phyloP scores from a whole-genome alignment of 768 basidiomycete species.

The Podaxis sp. region DNA sequence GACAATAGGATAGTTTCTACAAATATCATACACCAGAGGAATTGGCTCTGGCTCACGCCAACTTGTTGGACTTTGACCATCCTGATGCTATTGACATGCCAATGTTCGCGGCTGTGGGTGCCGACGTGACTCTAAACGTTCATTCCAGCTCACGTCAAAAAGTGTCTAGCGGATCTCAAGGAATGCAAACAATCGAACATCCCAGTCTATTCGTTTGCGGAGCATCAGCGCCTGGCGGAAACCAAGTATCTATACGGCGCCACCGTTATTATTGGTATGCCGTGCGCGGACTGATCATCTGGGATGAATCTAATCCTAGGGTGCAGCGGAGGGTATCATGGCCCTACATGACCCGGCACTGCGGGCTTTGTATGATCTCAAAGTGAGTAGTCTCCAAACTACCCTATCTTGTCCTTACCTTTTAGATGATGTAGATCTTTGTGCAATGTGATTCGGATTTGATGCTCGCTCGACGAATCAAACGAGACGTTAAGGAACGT shows the following conservation, averaged over 20 bases:
- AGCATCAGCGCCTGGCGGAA: slow-evolving; percentile 81
- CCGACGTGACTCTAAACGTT: neutral
- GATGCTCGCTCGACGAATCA: slow-evolving; percentile 93
- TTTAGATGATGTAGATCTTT: slow-evolving; percentile 54
- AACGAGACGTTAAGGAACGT: slow-evolving; percentile 85
- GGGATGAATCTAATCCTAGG: slow-evolving; percentile 23
- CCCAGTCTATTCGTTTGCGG: slow-evolving; percentile 90
- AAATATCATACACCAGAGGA: slow-evolving; percentile 78
- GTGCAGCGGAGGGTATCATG: slow-evolving; percentile 92
- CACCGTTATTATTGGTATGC: slow-evolving; percentile 80
- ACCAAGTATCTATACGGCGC: slow-evolving; percentile 92
- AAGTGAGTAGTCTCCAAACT: slow-evolving; percentile 45
- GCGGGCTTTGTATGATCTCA: slow-evolving; percentile 86
- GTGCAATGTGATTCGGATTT: slow-evolving; percentile 95
- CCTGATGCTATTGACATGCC: slow-evolving; percentile 92
- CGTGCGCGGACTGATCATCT: neutral
- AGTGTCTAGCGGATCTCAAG: slow-evolving; percentile 89
- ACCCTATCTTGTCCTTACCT: neutral
- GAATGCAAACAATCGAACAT: slow-evolving; percentile 82
- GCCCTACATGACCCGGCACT: slow-evolving; percentile 78
- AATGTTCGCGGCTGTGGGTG: slow-evolving; percentile 73
- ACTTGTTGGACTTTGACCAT: slow-evolving; percentile 84
- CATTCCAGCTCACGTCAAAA: neutral
- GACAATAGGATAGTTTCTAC: slow-evolving; percentile 88
- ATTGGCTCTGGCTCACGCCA: slow-evolving; percentile 78